Evolutionary conservation across 768 basidiomycete genomes (phyloP).

Genomic region (Russula emetica): DNA sequence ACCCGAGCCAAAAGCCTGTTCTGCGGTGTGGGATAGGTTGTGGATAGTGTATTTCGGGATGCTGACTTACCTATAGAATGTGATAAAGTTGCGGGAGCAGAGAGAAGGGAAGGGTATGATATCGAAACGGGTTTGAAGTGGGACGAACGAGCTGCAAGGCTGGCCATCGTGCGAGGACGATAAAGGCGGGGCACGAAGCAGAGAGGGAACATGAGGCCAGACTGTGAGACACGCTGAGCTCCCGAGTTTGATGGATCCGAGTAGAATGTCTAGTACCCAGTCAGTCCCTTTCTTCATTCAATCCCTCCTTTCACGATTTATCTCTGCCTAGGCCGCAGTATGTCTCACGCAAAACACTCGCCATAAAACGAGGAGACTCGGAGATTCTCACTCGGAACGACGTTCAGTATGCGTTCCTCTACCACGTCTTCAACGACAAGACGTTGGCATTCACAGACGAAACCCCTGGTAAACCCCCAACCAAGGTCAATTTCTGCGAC

Average conservation of each 20-base stretch:
- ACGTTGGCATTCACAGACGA: constrained; percentile 69
- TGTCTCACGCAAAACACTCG: constrained; percentile 53
- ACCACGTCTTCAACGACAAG: constrained; percentile 70
- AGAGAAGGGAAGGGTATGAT: constrained; percentile 55
- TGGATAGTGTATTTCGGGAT: constrained; percentile 1
- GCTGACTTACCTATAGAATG: constrained; percentile 53
- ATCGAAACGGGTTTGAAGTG: constrained; percentile 52
- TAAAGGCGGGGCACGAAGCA: constrained; percentile 10
- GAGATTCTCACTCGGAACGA: constrained; percentile 80
- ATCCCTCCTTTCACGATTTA: constrained; percentile 51
- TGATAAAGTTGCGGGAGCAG: constrained; percentile 49
- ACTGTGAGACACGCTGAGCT: neutral
- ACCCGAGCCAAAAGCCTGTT: constrained; percentile 78
- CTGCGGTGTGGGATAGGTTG: constrained; percentile 37
- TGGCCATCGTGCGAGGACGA: constrained; percentile 19
- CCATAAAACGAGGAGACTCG: constrained; percentile 79
- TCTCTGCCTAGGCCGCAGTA: constrained; percentile 43
- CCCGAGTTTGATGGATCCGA: constrained; percentile 17
- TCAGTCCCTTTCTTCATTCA: constrained; percentile 25
- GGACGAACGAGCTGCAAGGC: constrained; percentile 30
- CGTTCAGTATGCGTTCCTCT: constrained; percentile 80
- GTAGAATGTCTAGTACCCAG: constrained; percentile 25
- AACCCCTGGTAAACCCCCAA: constrained; percentile 40
- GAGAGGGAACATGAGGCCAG: constrained; percentile 10
- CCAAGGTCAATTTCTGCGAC: constrained; percentile 70